Percentiles rank a stretch among this genome's conserved stretches.
phyloP scores from a whole-genome alignment of 2,329 filamentous ascomycete genomes.

The Venturia oleaginea region DNA sequence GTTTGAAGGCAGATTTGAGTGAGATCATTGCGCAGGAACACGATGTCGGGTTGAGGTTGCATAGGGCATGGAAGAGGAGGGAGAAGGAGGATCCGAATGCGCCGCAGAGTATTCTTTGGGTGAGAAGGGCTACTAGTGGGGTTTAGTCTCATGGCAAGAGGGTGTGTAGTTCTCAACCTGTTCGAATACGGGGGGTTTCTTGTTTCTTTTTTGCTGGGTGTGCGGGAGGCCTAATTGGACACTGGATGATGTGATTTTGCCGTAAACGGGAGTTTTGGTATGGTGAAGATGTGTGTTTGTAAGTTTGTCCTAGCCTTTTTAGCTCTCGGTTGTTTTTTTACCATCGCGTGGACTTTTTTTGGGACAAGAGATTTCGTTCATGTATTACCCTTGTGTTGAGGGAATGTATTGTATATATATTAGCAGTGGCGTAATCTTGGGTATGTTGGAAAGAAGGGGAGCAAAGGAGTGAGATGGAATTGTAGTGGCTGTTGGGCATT shows the following conservation, averaged over 20 bases:
- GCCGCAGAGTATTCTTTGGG: constrained; percentile 28
- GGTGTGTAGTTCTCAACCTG: too few relatives aligned
- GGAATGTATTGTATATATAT: background rate
- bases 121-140: constrained; percentile 27
- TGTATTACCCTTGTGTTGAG: background rate
- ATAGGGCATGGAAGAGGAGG: constrained; percentile 30
- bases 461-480: too few relatives aligned
- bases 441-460: background rate
- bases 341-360: background rate
- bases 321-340: background rate
- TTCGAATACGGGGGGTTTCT: background rate
- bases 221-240: background rate
- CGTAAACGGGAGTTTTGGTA: background rate
- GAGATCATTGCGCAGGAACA: constrained; percentile 30
- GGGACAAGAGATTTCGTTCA: background rate
- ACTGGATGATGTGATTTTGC: background rate
- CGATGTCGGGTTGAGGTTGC: constrained; percentile 31
- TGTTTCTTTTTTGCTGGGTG: background rate
- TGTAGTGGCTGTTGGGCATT: too few relatives aligned
- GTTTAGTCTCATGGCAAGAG: background rate
- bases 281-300: background rate
- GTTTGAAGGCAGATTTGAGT: constrained; percentile 28
- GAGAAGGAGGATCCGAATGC: constrained; percentile 27
- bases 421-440: constrained; percentile 1
- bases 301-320: background rate